phyloP scores from a whole-genome alignment of 202 grass and related monocot genomes.

The Alloteropsis angusta region DNA sequence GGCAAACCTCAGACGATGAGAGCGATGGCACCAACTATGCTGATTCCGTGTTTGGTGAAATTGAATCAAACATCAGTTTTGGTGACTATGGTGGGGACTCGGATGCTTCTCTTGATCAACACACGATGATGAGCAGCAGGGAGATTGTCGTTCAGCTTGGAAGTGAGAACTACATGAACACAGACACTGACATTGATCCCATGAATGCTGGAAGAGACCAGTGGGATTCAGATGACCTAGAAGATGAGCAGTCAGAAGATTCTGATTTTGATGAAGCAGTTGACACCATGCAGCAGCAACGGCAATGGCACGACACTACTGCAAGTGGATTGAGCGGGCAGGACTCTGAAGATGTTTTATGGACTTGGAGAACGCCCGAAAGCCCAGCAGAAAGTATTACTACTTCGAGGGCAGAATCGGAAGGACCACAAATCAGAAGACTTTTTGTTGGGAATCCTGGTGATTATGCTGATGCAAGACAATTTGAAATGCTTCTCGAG shows the following conservation, averaged over 20 bases:
- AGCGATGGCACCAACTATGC: conserved; percentile 49
- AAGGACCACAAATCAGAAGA: conserved; percentile 27
- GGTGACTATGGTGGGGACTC: conserved; percentile 59
- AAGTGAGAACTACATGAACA: conserved; percentile 42
- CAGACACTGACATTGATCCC: conserved; percentile 75
- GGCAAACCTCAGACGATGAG: conserved; percentile 66
- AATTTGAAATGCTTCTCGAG: conserved; percentile 72
- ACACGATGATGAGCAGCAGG: conserved; percentile 32
- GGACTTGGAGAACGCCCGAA: conserved; percentile 23
- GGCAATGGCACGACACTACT: too few species aligned
- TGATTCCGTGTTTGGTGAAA: conserved; percentile 61
- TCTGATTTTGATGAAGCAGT: conserved; percentile 50
- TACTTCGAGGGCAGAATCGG: conserved; percentile 18
- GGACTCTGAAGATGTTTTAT: conserved; percentile 28
- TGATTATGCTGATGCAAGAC: conserved; percentile 71
- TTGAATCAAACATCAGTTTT: conserved; percentile 70
- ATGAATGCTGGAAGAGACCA: conserved; percentile 62
- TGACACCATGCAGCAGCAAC: too few species aligned
- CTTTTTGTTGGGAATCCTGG: conserved; percentile 45
- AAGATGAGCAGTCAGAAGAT: conserved; percentile 57
- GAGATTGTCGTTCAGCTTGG: conserved; percentile 50
- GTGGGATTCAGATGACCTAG: conserved; percentile 69
- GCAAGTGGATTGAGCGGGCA: background rate
- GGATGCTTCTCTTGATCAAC: conserved; percentile 62
- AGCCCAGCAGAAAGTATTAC: conserved; percentile 6